Percentiles rank a stretch among this genome's conserved stretches.
phyloP scores from a whole-genome alignment of 1,139 yeast species.

The Debaryomycetaceae sp. region DNA sequence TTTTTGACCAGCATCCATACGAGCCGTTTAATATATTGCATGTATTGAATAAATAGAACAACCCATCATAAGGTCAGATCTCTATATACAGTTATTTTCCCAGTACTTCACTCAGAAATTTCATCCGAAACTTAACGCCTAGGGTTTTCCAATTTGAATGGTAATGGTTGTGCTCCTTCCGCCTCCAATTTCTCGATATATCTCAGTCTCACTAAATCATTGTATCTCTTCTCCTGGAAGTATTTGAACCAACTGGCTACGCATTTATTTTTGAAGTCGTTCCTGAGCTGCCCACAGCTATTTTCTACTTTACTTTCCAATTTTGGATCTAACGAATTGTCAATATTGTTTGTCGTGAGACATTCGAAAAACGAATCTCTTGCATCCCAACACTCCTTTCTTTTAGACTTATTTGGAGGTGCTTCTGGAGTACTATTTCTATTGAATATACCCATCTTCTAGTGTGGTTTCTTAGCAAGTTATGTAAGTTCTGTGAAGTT shows the following conservation, averaged over 20 bases:
- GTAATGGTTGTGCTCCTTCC: constrained; percentile 48
- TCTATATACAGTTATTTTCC: background rate
- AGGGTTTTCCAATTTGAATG: constrained; percentile 34
- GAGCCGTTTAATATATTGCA: background rate
- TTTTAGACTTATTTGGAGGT: constrained; percentile 42
- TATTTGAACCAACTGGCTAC: constrained; percentile 47
- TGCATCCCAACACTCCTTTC: constrained; percentile 44
- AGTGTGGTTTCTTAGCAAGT: background rate
- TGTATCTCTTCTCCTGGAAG: constrained; percentile 46
- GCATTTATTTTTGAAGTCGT: constrained; percentile 37
- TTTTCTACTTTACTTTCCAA: constrained; percentile 28
- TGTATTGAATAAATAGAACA: background rate
- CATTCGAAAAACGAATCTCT: constrained; percentile 44
- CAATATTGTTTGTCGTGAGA: constrained; percentile 36
- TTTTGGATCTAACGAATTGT: constrained; percentile 43
- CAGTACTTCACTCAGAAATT: background rate
- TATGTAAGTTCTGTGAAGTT: background rate
- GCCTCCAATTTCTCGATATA: constrained; percentile 43
- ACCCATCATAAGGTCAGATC: background rate
- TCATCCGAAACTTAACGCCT: background rate
- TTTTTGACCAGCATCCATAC: background rate
- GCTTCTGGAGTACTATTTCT: constrained; percentile 23
- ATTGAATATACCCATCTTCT: constrained; percentile 35
- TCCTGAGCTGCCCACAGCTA: constrained; percentile 34
- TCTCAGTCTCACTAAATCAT: constrained; percentile 39